These are phyloP conservation scores for Hansfordia pulvinata DNA, from an alignment of 2,329 filamentous ascomycete species.

Conservation along the genomic window DNA sequence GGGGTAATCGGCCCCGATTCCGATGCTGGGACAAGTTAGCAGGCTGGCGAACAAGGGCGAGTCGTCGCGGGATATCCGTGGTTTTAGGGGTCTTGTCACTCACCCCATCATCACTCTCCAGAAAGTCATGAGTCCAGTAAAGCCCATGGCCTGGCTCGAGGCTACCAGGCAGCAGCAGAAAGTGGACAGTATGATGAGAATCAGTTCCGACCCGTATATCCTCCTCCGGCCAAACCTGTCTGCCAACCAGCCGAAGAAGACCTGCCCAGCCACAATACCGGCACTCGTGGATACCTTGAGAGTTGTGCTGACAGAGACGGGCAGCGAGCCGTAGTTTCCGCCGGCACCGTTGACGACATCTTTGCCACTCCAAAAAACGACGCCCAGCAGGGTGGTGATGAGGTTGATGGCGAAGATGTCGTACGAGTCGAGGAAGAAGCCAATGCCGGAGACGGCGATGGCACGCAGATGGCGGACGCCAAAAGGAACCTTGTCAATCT, in stretches of 20 bases:
- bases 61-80: too few species aligned
- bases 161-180: slow-evolving; percentile 52
- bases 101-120: slow-evolving; percentile 61
- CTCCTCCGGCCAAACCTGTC: slow-evolving; percentile 49
- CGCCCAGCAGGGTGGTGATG: slow-evolving; percentile 1
- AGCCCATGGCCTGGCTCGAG: slow-evolving; percentile 43
- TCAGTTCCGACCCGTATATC: slow-evolving; percentile 52
- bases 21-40: slow-evolving; percentile 36
- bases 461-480: slow-evolving; percentile 65
- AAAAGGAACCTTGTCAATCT: slow-evolving; percentile 69
- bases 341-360: too few species aligned
- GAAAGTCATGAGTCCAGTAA: slow-evolving; percentile 52
- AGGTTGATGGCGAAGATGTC: slow-evolving; percentile 3
- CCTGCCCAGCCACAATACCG: slow-evolving; percentile 50
- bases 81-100: too few species aligned
- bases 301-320: slow-evolving; percentile 51
- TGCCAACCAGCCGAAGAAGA: slow-evolving; percentile 49
- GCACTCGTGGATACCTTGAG: too few species aligned
- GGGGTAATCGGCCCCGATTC: slow-evolving; percentile 74
- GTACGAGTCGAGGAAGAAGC: slow-evolving; percentile 3
- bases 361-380: slow-evolving; percentile 2
- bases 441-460: slow-evolving; percentile 31
- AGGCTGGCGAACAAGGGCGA: background rate
- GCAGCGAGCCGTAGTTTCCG: too few species aligned
- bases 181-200: slow-evolving; percentile 51